These are phyloP conservation scores for Paraleonurus japonicus DNA, from an alignment of 257 asterid genomes.

Conservation along the genomic window DNA sequence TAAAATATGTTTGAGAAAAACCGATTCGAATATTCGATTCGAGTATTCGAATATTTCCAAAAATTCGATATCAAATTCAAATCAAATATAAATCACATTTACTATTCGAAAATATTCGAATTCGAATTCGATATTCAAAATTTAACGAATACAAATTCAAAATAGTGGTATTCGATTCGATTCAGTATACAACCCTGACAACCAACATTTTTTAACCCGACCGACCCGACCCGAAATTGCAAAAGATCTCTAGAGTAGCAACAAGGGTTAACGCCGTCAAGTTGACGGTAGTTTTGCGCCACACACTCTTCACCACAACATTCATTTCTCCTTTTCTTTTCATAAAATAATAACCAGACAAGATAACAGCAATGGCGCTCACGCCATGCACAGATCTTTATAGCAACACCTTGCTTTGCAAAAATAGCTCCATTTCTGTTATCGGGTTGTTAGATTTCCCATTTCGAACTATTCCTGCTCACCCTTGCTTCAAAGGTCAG, in stretches of 20 bases:
- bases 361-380: slow-evolving; percentile 43
- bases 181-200: no score
- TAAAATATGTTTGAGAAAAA: no score
- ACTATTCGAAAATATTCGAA: no score
- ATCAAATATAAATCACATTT: no score
- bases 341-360: background rate
- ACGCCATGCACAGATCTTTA: slow-evolving; percentile 28
- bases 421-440: slow-evolving; percentile 32
- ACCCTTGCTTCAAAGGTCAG: slow-evolving; percentile 35
- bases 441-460: slow-evolving; percentile 40
- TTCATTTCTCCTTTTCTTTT: background rate
- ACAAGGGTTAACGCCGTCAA: background rate
- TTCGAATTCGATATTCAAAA: no score
- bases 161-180: no score
- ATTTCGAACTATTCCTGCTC: slow-evolving; percentile 24
- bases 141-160: no score
- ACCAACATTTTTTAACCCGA: no score
- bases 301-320: background rate
- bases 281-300: slow-evolving; percentile 25
- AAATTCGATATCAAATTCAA: no score
- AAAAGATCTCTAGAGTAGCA: background rate
- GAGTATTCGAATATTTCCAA: no score
- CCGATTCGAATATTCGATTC: no score
- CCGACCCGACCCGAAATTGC: no score
- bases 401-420: slow-evolving; percentile 32